Evolutionary conservation across 2,329 filamentous ascomycete species (phyloP), one percentile per base, ranked within the genome.

Genomic region (Elsinoe necatrix): DNA sequence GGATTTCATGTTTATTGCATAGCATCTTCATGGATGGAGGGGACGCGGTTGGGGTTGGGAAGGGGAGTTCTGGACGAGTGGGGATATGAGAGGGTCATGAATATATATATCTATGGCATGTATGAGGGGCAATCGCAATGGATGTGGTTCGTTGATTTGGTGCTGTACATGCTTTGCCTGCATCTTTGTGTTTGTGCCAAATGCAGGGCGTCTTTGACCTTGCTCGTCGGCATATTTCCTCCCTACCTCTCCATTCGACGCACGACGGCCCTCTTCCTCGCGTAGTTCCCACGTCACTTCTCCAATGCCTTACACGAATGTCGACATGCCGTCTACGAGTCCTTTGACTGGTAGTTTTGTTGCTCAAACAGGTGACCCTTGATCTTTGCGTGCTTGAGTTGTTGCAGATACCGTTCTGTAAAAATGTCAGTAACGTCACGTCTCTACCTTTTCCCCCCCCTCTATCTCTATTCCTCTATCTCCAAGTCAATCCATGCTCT

Each of bases 301-400:
- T 29, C 9, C 27, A 4, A 29, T 4, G 4, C 4, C 27, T 4
- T 4, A 29, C 27, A 9, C 9, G 27, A 9, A 4, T 29, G 27
- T 29, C 27, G 4, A 29, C 9, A 9, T 29, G 4, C 27, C 14
- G 1, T 37, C 20, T 52, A 52, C 48, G 48, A 52, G 31, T 52
- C 48, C 74, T 84, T 78, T 54, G 76, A 72, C 59, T 84, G 69
- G 72, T 88, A 88, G 75, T 90, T 89, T 69, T 87, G 84, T 74
- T 91, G 87, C 67, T 89, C 75, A 65, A 89, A 90, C 62, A 89
- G 76, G 71, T 87, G 89, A 59, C 88, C 88, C 75, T 83, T 85
- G 69, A 92, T 79, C 74, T 87, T 86, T 67, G 86, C 79, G 62
- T 86, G 80, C 74, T 86, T 86, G 64, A 93, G 75, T 63, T 92